Base-by-base conservation (phyloP, 2,329 filamentous ascomycete species). In the Rhinocladiella mackenziei region DNA sequence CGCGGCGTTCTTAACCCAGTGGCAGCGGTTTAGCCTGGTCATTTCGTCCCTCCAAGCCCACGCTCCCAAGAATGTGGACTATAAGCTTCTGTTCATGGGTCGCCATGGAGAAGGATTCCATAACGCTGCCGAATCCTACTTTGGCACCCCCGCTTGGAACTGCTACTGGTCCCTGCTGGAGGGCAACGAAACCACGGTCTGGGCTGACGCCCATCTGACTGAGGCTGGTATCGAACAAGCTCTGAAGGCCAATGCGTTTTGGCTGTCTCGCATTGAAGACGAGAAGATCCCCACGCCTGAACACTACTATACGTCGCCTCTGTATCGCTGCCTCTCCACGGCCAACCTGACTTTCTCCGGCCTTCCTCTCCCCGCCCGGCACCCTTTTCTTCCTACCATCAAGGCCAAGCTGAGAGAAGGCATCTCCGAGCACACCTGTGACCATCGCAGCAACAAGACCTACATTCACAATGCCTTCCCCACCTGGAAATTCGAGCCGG, bases 81-180 rank as follows among this genome's bases (percentile, higher is more conserved):
- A 79, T 61, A 74, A 56, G 73, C 42, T 83, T 1, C 64, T 83
- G 26, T 79, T 75, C 56, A 63, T 80, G 26, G 78, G 75, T 30
- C 71, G 79, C 19, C 79, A 83, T 56, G 79, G 79, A 15, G 71
- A 82, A 59, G 78, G 78, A 3, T 69, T 68, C 47, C 76, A 82
- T 62, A 83, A 82, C 56, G 76, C 77, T 9, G 79, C 77, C 1
- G 74, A 82, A 56, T 57, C 62, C 2, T 72, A 67, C 48, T 81
- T 80, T 50, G 78, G 78, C 20, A 80, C 74, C 0, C 66, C 72
- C 10, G 68, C 70, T 2, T 82, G 79, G 79, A 76, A 83, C 62
- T 75, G 72, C 58, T 76, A 81, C 65, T 82, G 75, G 74, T 73
- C 74, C 11, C 70, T 76, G 50, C 71, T 72, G 8, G 71, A 79